phyloP scores from a whole-genome alignment of 257 asterid genomes.

The Phtheirospermum japonicum region DNA sequence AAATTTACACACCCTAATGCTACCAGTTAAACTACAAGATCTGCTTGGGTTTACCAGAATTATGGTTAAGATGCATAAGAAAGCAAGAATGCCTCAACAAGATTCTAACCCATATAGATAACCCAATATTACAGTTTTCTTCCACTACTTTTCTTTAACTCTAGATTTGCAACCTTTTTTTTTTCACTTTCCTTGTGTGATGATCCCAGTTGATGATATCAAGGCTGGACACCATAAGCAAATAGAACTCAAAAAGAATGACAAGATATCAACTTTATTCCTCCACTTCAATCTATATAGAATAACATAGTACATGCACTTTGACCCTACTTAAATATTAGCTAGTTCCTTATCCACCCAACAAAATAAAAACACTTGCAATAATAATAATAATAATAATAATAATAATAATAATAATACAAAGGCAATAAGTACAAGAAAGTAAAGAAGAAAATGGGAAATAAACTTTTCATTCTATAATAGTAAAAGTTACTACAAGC shows the following conservation, averaged over 20 bases:
- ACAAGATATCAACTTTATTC: not conserved
- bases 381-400: not conserved
- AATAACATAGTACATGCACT: not conserved
- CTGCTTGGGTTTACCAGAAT: not conserved
- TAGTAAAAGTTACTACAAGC: constrained; percentile 30
- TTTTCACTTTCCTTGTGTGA: too few relatives aligned
- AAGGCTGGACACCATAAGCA: not conserved
- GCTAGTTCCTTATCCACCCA: not conserved
- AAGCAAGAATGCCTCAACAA: too few relatives aligned
- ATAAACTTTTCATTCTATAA: constrained; percentile 25
- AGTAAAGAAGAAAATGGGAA: constrained; percentile 4
- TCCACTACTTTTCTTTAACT: too few relatives aligned
- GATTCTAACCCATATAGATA: too few relatives aligned
- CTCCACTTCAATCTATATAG: not conserved
- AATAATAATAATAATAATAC: not conserved
- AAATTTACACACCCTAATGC: too few relatives aligned
- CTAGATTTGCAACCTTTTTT: too few relatives aligned
- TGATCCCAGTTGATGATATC: not conserved
- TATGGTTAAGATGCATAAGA: too few relatives aligned
- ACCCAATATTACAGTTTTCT: too few relatives aligned
- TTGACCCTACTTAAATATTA: not conserved
- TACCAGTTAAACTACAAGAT: not conserved
- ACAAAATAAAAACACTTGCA: too few relatives aligned
- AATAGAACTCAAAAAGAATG: not conserved
- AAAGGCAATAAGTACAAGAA: not conserved